A percentile compares a stretch with the other conserved stretches of the same genome.
phyloP scores from a whole-genome alignment of 345 rosid species.

The Ailanthus altissimus region DNA sequence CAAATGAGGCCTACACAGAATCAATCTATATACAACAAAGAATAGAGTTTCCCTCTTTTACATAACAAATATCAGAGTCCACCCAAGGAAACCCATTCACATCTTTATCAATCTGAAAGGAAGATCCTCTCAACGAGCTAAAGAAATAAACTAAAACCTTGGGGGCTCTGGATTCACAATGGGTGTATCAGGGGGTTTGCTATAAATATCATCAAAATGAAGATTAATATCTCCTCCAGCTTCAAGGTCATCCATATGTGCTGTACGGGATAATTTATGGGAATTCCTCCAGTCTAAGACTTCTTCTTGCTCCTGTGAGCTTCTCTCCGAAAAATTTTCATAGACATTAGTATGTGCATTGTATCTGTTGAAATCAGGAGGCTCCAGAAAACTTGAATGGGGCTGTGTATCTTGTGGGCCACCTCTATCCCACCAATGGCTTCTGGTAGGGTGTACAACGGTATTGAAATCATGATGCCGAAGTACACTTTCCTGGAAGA shows the following conservation, averaged over 20 bases:
- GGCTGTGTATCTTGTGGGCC: constrained; percentile 35
- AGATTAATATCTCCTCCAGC: constrained; percentile 54
- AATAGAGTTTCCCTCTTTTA: constrained; percentile 38
- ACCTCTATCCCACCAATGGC: constrained; percentile 87
- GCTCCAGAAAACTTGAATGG: constrained; percentile 61
- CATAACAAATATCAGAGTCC: constrained; percentile 8
- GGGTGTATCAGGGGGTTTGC: constrained; percentile 62
- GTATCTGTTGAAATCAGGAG: constrained; percentile 60
- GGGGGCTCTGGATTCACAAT: constrained; percentile 25
- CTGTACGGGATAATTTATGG: constrained; percentile 16
- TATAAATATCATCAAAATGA: constrained; percentile 80
- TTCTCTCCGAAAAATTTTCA: constrained; percentile 46
- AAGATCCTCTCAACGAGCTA: not conserved
- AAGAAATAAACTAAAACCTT: constrained; percentile 20
- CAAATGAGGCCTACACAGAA: constrained; percentile 29
- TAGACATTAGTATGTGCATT: constrained; percentile 15
- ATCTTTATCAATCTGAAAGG: constrained; percentile 24
- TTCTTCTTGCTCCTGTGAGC: constrained; percentile 51
- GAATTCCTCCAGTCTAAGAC: constrained; percentile 37
- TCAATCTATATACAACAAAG: constrained; percentile 53
- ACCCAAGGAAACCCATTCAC: constrained; percentile 38
- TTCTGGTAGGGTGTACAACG: constrained; percentile 36
- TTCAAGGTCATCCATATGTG: constrained; percentile 40
- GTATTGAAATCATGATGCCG: constrained; percentile 51
- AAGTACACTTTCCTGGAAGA: constrained; percentile 68